Percentiles rank a stretch among this genome's conserved stretches.
Evolutionary conservation across 768 basidiomycete species (phyloP).

Genomic region (Pholiota conissans): DNA sequence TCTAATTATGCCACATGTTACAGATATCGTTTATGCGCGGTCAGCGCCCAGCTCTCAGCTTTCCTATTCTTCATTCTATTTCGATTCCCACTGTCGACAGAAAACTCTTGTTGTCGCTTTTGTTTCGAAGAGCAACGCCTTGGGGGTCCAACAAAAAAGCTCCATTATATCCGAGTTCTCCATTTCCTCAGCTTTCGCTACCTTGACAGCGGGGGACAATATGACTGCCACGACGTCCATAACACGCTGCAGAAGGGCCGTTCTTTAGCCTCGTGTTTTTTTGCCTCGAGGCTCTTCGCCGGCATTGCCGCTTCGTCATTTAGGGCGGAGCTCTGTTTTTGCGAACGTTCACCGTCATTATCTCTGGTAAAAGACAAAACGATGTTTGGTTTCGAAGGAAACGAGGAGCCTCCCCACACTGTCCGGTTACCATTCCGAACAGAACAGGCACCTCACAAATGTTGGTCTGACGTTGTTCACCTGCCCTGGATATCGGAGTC

Average conservation of each 20-base stretch:
- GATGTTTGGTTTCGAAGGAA: slow-evolving; percentile 5
- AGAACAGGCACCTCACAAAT: background rate
- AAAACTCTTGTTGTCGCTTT: background rate
- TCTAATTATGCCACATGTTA: background rate
- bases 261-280: slow-evolving; percentile 18
- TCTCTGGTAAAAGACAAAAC: background rate
- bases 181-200: background rate
- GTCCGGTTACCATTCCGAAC: background rate
- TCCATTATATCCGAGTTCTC: background rate
- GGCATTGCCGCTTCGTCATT: background rate
- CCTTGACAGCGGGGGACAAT: slow-evolving; percentile 4
- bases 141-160: background rate
- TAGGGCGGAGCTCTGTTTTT: slow-evolving; percentile 10
- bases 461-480: slow-evolving; percentile 1
- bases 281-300: slow-evolving; percentile 16
- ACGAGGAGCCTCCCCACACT: background rate
- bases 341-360: background rate
- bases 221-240: slow-evolving; percentile 2
- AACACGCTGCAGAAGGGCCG: slow-evolving; percentile 12
- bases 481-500: slow-evolving; percentile 15
- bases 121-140: background rate
- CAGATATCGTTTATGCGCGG: background rate
- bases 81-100: background rate
- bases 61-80: background rate
- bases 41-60: background rate